phyloP scores from a whole-genome alignment of 768 basidiomycete genomes.

The Solioccasus polychromus region DNA sequence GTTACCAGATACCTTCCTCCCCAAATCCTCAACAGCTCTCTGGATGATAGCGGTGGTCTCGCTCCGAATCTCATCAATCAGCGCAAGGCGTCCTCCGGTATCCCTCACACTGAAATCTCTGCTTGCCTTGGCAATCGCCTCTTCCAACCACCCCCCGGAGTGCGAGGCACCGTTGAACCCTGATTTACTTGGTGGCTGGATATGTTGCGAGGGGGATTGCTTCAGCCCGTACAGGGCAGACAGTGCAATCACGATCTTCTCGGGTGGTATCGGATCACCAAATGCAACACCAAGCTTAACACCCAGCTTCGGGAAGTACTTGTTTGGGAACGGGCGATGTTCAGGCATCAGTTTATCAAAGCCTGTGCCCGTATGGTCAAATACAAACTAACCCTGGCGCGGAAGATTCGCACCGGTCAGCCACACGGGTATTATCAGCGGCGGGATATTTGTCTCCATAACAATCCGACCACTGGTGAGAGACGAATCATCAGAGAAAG shows the following conservation, averaged over 20 bases:
- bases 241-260: constrained; percentile 32
- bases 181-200: not conserved
- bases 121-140: constrained; percentile 2
- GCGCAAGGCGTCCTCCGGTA: constrained; percentile 11
- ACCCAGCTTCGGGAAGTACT: constrained; percentile 63
- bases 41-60: constrained; percentile 56
- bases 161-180: not conserved
- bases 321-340: constrained; percentile 70
- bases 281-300: constrained; percentile 72
- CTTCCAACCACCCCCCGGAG: constrained; percentile 15
- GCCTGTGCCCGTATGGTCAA: constrained; percentile 35
- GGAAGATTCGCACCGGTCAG: constrained; percentile 55
- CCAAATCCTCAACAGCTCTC: constrained; percentile 49
- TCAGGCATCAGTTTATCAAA: constrained; percentile 93
- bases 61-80: constrained; percentile 43
- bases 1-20: constrained; percentile 47
- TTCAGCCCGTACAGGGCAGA: constrained; percentile 1
- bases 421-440: constrained; percentile 91
- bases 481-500: constrained; percentile 2
- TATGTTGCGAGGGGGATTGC: not conserved
- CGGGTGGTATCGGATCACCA: constrained; percentile 64
- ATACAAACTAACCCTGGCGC: not conserved
- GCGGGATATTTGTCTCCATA: constrained; percentile 63
- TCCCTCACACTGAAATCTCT: constrained; percentile 8
- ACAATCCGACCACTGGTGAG: constrained; percentile 72